Evolutionary conservation across 208 protist species (phyloP), one percentile per base, ranked within the genome.

Genomic region (Leishmania mexicana): DNA sequence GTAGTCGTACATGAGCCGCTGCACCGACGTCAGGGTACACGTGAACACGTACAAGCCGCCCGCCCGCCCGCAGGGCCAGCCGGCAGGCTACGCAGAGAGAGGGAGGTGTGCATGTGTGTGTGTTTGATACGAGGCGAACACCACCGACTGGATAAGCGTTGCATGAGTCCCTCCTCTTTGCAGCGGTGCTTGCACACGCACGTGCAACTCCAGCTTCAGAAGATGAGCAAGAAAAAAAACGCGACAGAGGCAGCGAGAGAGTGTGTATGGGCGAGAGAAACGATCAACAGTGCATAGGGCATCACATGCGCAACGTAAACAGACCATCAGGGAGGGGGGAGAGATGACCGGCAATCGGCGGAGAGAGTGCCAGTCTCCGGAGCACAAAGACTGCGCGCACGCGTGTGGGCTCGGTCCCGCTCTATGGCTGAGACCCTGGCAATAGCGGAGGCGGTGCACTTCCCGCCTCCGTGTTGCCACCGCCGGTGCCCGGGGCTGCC

Each of bases 401-500:
- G 21, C 68, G 38, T 74, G 40, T 53, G 31, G 31, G 31, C 17
- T 74, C 35, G 40, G 68, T 24, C 68, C 3, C 40, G 45, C n/a
- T n/a, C 47, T 60, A 31, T 28, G 7, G 74, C 38, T 51, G 73
- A 31, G 73, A 53, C 53, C 7, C 31, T 57, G 73, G 49, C 19
- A 57, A 21, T 19, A 15, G 47, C 24, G 45, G 17, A 21, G 47
- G 58, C 40, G 58, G 67, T n/a, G 77, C 11, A 47, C 47, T 47
- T 6, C 15, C 49, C 49, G 72, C 72, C 51, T 57, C 71, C 45
- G n/a, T 24, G 13, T 45, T 54, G 11, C 65, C 68, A 35, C 47
- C n/a, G 6, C 10, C 53, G 79, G 67, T 79, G 87, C 67, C 73
- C 88, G 80, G 53, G 89, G 81, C 81, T 88, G 76, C 70, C 85